These are phyloP conservation scores for Talaromyces pinophilus DNA, from an alignment of 2,329 filamentous ascomycete species.

Conservation along the genomic window DNA sequence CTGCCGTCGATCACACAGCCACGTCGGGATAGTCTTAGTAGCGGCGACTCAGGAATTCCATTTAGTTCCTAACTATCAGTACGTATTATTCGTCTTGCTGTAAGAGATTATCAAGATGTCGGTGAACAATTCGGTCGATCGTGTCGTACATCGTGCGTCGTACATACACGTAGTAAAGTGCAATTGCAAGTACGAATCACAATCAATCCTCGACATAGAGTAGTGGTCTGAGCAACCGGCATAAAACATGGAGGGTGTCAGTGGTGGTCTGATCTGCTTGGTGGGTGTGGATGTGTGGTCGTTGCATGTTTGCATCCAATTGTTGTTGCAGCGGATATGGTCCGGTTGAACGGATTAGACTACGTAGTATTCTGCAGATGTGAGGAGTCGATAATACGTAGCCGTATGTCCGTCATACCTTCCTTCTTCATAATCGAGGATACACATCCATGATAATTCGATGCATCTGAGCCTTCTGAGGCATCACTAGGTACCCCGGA, in stretches of 20 bases:
- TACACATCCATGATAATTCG: not conserved
- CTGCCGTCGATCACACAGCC: not conserved
- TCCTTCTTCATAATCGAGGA: not conserved
- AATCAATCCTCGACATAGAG: not conserved
- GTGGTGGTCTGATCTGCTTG: not conserved
- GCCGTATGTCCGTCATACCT: not conserved
- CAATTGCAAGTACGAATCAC: constrained; percentile 5
- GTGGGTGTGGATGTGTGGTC: not conserved
- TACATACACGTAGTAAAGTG: not conserved
- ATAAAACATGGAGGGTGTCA: constrained; percentile 12
- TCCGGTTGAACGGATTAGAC: constrained; percentile 6
- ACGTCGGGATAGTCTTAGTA: not conserved
- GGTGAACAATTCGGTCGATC: constrained; percentile 8
- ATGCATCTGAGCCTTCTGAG: not conserved
- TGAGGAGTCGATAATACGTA: not conserved
- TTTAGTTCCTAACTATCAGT: not conserved
- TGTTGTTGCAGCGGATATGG: not conserved
- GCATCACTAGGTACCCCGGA: not conserved
- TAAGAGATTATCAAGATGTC: not conserved
- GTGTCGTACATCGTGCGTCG: not conserved
- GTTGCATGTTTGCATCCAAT: constrained; percentile 9
- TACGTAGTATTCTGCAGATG: not conserved
- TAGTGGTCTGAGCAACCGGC: constrained; percentile 3
- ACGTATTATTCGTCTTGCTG: not conserved
- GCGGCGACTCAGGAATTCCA: not conserved